Evolutionary conservation across 2,329 filamentous ascomycete species (phyloP).

Genomic region (Verruconis gallopava): DNA sequence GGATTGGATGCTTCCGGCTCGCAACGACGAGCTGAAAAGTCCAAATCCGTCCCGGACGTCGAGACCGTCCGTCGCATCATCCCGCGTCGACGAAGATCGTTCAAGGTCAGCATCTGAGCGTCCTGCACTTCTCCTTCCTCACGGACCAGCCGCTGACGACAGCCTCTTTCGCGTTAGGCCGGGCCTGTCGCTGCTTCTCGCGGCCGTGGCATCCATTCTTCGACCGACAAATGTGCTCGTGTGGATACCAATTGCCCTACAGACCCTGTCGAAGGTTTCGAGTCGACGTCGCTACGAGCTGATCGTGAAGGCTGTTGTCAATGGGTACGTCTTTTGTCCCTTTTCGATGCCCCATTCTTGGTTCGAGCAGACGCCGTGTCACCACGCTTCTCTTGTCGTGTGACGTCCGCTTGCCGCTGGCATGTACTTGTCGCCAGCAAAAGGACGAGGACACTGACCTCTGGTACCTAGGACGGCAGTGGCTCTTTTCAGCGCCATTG

Average conservation of each 20-base stretch:
- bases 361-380: neutral
- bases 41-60: neutral
- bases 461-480: slow-evolving; percentile 35
- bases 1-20: slow-evolving; percentile 36
- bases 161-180: no score
- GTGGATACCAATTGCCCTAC: slow-evolving; percentile 56
- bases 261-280: slow-evolving; percentile 36
- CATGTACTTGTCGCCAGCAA: no score
- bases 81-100: neutral
- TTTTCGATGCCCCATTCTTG: no score
- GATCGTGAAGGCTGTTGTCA: slow-evolving; percentile 50
- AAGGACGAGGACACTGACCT: no score
- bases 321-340: slow-evolving; percentile 36
- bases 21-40: neutral
- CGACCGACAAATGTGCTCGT: slow-evolving; percentile 82
- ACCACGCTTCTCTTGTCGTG: neutral
- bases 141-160: no score
- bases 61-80: neutral
- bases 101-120: neutral
- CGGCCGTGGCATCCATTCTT: slow-evolving; percentile 70
- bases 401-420: neutral
- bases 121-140: no score
- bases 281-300: slow-evolving; percentile 38
- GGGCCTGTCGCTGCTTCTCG: slow-evolving; percentile 52
- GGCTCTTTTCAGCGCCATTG: slow-evolving; percentile 48